These are phyloP conservation scores for Russula virescens DNA, from an alignment of 768 basidiomycete genomes.

Conservation along the genomic window DNA sequence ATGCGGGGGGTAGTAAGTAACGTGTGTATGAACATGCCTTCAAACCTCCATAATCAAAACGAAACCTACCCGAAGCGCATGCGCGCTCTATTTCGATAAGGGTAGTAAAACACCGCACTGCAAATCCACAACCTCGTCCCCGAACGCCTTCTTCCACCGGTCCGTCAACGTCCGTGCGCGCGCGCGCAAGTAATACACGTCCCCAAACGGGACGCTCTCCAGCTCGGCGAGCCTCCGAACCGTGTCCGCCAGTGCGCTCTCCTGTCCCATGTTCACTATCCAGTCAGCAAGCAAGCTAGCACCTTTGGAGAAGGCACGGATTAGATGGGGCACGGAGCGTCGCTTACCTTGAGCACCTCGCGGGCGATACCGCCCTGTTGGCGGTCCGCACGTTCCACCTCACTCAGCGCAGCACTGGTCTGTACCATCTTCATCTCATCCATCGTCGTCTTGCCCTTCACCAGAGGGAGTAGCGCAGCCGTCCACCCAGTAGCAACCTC, in stretches of 20 bases:
- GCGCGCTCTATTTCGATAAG: not conserved
- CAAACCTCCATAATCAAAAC: no score
- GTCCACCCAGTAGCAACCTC: slow-evolving; percentile 10
- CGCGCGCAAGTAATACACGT: slow-evolving; percentile 1
- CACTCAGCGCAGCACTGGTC: not conserved
- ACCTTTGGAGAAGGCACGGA: no score
- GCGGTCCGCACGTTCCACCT: slow-evolving; percentile 1
- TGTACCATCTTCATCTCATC: slow-evolving; percentile 1
- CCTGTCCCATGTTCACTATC: not conserved
- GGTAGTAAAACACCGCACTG: slow-evolving; percentile 2
- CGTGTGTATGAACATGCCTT: no score
- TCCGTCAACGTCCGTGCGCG: slow-evolving; percentile 15
- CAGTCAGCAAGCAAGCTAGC: not conserved
- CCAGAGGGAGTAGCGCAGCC: slow-evolving; percentile 12
- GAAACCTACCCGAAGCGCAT: not conserved
- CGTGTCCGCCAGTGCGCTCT: slow-evolving; percentile 16
- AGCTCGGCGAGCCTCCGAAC: slow-evolving; percentile 14
- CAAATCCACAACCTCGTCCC: slow-evolving; percentile 15
- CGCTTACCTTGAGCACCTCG: slow-evolving; percentile 12
- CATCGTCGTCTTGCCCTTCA: slow-evolving; percentile 12
- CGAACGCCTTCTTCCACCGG: slow-evolving; percentile 8
- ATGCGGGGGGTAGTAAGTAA: no score
- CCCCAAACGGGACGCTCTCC: slow-evolving; percentile 8
- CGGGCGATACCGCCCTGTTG: not conserved
- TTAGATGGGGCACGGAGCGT: no score